Conservation (phyloP, 805 yeast species). For the Myxozyma melibiosi region DNA sequence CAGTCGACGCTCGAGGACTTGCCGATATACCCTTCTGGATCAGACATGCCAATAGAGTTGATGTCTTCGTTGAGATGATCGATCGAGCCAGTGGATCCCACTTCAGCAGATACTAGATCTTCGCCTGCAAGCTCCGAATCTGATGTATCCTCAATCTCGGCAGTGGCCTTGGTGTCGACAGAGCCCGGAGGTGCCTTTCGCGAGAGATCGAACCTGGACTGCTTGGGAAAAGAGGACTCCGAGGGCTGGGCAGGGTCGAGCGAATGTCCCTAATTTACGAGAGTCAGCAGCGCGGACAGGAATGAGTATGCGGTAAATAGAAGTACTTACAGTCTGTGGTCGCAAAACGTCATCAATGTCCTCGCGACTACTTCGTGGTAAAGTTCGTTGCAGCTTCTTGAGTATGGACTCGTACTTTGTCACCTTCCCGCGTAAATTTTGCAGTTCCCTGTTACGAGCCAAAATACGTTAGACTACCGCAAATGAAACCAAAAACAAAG, state of each 20-base stretch:
- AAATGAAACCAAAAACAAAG: background rate
- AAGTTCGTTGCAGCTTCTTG: background rate
- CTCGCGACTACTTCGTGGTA: constrained; percentile 1
- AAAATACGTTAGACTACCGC: no score
- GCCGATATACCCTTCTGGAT: constrained; percentile 24
- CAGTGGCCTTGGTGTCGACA: background rate
- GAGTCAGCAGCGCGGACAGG: background rate
- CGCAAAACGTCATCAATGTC: background rate
- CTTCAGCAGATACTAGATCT: constrained; percentile 28
- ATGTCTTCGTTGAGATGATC: constrained; percentile 28
- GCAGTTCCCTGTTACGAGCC: constrained; percentile 17
- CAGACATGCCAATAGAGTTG: constrained; percentile 22
- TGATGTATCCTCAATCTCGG: background rate
- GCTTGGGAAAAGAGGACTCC: background rate
- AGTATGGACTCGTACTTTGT: constrained; percentile 11
- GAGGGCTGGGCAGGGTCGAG: no score
- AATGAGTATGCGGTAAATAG: background rate
- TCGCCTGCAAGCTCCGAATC: constrained; percentile 16
- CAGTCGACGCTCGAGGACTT: constrained; percentile 24
- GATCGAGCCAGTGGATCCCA: constrained; percentile 27
- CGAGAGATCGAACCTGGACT: background rate
- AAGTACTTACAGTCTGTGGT: constrained; percentile 8
- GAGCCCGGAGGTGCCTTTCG: background rate
- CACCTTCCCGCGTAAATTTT: constrained; percentile 18
- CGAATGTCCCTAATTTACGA: constrained; percentile 1